Conservation (phyloP, 139 green algal genomes). For the Chloropicon primus region DNA sequence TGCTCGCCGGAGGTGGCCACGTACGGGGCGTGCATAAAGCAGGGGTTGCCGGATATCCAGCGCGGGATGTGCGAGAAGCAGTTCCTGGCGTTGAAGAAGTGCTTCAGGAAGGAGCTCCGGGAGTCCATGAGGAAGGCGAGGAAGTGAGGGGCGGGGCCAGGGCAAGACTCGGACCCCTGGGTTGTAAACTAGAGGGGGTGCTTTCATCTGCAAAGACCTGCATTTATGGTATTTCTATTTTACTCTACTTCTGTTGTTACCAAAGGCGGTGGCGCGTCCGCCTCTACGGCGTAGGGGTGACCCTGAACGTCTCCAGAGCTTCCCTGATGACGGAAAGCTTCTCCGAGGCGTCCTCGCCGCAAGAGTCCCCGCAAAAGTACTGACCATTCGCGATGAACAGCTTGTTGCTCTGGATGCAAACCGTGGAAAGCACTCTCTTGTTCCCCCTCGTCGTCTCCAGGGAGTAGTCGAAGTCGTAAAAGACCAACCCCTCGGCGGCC, state of each 20-base stretch:
- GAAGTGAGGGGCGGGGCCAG: background rate
- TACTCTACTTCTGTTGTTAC: too few relatives aligned
- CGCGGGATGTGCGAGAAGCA: background rate
- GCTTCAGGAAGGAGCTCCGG: background rate
- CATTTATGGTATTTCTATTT: too few relatives aligned
- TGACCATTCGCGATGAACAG: conserved; percentile 56
- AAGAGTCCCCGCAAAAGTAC: background rate
- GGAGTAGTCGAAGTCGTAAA: conserved; percentile 59
- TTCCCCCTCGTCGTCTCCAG: conserved; percentile 53
- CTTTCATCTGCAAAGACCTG: too few relatives aligned
- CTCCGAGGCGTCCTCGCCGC: background rate
- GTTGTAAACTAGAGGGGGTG: too few relatives aligned
- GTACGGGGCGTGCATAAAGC: background rate
- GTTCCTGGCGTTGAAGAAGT: background rate
- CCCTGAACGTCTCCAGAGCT: background rate
- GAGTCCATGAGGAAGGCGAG: background rate
- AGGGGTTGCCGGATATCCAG: background rate
- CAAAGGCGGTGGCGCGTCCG: too few relatives aligned
- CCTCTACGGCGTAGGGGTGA: too few relatives aligned
- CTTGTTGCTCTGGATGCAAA: conserved; percentile 37
- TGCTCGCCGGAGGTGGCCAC: background rate
- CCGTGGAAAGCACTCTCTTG: conserved; percentile 59
- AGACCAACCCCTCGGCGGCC: background rate
- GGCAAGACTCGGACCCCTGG: too few relatives aligned
- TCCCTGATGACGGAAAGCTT: background rate